Conservation (phyloP, 2,329 filamentous ascomycete species). For the Colletotrichum neosansevieriae region DNA sequence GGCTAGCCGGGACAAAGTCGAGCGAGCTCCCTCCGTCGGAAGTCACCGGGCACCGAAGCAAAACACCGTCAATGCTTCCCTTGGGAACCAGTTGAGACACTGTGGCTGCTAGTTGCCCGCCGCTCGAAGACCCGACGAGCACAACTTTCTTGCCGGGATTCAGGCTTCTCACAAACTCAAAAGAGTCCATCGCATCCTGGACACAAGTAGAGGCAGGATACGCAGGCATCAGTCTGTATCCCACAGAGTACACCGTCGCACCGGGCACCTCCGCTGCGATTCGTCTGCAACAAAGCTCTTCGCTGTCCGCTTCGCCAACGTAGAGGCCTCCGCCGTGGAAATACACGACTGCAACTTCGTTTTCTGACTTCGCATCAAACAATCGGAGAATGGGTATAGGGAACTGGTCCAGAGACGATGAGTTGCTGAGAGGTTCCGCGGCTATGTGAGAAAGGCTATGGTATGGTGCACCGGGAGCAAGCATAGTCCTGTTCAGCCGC, state of each 20-base stretch:
- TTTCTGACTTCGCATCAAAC: constrained; percentile 27
- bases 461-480: constrained; percentile 51
- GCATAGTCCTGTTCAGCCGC: constrained; percentile 51
- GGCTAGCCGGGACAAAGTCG: constrained; percentile 51
- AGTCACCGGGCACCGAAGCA: constrained; percentile 63
- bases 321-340: constrained; percentile 62
- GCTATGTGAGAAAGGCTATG: constrained; percentile 51
- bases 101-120: constrained; percentile 60
- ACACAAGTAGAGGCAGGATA: constrained; percentile 55
- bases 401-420: constrained; percentile 50
- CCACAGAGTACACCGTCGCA: constrained; percentile 56
- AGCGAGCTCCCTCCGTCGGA: constrained; percentile 55
- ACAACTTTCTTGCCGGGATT: constrained; percentile 46
- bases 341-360: constrained; percentile 54
- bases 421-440: constrained; percentile 46
- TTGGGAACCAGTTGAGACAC: constrained; percentile 51
- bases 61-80: constrained; percentile 52
- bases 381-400: constrained; percentile 54
- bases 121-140: constrained; percentile 60
- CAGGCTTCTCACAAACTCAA: constrained; percentile 44
- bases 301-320: constrained; percentile 62
- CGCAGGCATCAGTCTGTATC: constrained; percentile 59
- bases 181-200: constrained; percentile 55
- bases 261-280: constrained; percentile 50
- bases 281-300: constrained; percentile 60